Percentiles rank a stretch among this genome's conserved stretches.
Evolutionary conservation across 305 asterid species (phyloP).

Genomic region (Fraxinus ornus): DNA sequence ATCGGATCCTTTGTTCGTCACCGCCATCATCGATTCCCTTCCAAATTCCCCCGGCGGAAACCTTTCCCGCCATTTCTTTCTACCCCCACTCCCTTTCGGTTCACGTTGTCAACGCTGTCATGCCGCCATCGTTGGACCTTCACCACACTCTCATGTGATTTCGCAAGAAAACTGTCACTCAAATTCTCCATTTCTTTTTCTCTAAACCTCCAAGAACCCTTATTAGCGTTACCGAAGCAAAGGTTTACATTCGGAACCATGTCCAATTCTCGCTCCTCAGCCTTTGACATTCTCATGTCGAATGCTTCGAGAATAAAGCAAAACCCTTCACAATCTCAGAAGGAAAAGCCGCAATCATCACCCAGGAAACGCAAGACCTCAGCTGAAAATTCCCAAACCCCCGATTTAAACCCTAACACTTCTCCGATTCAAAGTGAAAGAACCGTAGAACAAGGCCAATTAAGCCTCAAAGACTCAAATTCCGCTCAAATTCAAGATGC

Average conservation of each 20-base stretch:
- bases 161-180: background rate
- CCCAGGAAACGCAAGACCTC: constrained; percentile 58
- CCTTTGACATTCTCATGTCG: constrained; percentile 41
- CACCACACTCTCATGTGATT: background rate
- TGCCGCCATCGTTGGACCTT: constrained; percentile 13
- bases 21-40: background rate
- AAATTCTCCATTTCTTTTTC: background rate
- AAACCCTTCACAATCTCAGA: background rate
- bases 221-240: constrained; percentile 11
- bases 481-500: constrained; percentile 17
- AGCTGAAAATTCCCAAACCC: constrained; percentile 27
- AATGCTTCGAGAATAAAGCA: constrained; percentile 27
- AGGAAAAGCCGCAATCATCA: constrained; percentile 25
- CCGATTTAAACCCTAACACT: constrained; percentile 31
- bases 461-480: constrained; percentile 7
- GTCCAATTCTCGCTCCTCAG: constrained; percentile 31
- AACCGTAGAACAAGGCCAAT: background rate
- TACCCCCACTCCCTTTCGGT: background rate
- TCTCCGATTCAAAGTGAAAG: background rate
- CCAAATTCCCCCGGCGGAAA: background rate
- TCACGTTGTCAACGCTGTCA: constrained; percentile 27
- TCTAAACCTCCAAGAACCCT: background rate
- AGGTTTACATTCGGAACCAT: constrained; percentile 21
- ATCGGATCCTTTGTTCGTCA: background rate
- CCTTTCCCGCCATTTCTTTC: constrained; percentile 24